Conservation (phyloP, 2,329 filamentous ascomycete species). For the Nemania sp. region DNA sequence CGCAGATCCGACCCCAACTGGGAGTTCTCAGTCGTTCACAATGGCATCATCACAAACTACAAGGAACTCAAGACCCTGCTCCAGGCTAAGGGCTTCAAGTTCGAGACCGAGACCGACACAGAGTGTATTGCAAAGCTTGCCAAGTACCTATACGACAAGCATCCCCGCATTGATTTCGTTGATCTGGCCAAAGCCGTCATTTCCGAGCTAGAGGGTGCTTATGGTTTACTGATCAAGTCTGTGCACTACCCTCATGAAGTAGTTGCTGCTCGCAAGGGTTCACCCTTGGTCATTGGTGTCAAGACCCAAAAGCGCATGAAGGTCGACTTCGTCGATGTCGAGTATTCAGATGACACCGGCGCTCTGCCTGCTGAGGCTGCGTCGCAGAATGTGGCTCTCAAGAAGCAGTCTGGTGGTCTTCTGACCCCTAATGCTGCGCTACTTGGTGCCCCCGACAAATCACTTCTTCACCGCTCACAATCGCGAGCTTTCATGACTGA, state of each 20-base stretch:
- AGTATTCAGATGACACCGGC: slow-evolving; percentile 88
- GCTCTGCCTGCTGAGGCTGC: slow-evolving; percentile 92
- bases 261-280: slow-evolving; percentile 97
- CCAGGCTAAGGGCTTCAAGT: slow-evolving; percentile 93
- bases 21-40: slow-evolving; percentile 98
- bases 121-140: slow-evolving; percentile 99
- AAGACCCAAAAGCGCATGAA: slow-evolving; percentile 99
- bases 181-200: slow-evolving; percentile 97
- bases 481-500: slow-evolving; percentile 99
- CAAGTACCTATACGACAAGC: slow-evolving; percentile 97
- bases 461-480: slow-evolving; percentile 96
- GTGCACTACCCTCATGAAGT: slow-evolving; percentile 99
- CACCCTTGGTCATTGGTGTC: slow-evolving; percentile 95
- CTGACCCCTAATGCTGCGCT: slow-evolving; percentile 71
- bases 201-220: slow-evolving; percentile 97
- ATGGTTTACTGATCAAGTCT: slow-evolving; percentile 97
- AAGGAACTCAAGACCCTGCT: slow-evolving; percentile 98
- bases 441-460: slow-evolving; percentile 95
- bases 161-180: slow-evolving; percentile 95
- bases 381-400: slow-evolving; percentile 95
- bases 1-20: slow-evolving; percentile 90
- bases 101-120: slow-evolving; percentile 99
- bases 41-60: slow-evolving; percentile 99
- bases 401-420: slow-evolving; percentile 82
- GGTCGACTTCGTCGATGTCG: slow-evolving; percentile 99